Evolutionary conservation across 2,329 filamentous ascomycete species (phyloP).

Genomic region (Westerdykella ornata): DNA sequence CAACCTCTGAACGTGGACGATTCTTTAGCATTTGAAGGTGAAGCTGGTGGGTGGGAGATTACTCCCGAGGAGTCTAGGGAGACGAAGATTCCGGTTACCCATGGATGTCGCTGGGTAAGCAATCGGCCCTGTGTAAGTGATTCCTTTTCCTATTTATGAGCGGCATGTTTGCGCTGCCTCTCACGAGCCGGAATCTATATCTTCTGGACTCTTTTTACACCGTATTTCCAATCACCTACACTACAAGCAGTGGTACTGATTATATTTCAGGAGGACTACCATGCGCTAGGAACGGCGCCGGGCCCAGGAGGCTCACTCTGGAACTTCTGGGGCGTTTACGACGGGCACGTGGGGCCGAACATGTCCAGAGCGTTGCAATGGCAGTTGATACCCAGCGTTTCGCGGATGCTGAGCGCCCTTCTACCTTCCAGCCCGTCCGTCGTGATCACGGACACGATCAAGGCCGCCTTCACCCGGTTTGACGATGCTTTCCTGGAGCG

Average conservation of each 20-base stretch:
- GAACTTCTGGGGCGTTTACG: slow-evolving; percentile 43
- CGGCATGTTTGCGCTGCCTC: no score
- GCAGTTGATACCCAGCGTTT: slow-evolving; percentile 42
- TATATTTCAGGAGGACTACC: slow-evolving; percentile 24
- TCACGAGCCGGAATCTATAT: no score
- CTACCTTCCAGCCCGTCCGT: slow-evolving; percentile 36
- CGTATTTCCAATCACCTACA: no score
- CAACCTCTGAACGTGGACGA: no score
- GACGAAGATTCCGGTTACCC: slow-evolving; percentile 26
- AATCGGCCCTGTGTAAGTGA: slow-evolving; percentile 25
- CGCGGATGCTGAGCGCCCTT: slow-evolving; percentile 30
- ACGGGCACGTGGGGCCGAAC: slow-evolving; percentile 46
- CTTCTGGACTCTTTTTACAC: no score
- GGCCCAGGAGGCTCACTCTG: slow-evolving; percentile 25
- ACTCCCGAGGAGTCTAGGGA: slow-evolving; percentile 18
- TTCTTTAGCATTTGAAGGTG: slow-evolving; percentile 4
- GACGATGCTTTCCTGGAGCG: slow-evolving; percentile 48
- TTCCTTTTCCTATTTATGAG: no score
- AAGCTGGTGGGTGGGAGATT: slow-evolving; percentile 26
- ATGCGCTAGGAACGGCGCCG: slow-evolving; percentile 22
- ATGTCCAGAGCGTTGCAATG: slow-evolving; percentile 39
- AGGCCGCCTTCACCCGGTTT: slow-evolving; percentile 50
- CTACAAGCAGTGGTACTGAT: slow-evolving; percentile 2
- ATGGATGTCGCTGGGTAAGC: slow-evolving; percentile 25
- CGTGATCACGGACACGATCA: slow-evolving; percentile 51